These are phyloP conservation scores for Dothistroma septosporum DNA, from an alignment of 2,329 filamentous ascomycete species.

Conservation along the genomic window DNA sequence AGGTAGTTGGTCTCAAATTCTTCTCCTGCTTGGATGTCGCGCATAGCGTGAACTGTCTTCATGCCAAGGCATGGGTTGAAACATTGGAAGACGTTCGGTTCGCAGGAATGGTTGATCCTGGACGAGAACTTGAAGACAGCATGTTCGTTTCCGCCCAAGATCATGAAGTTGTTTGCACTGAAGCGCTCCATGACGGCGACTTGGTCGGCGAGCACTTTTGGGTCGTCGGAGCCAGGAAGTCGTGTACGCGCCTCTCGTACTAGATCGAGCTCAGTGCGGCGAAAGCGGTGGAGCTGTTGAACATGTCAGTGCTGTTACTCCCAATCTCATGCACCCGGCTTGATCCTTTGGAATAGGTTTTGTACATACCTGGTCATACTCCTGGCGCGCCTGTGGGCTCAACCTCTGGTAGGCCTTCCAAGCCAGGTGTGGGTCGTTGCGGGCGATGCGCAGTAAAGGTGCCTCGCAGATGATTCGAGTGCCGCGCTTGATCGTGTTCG, in stretches of 20 bases:
- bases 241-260: slow-evolving; percentile 17
- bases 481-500: slow-evolving; percentile 20
- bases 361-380: slow-evolving; percentile 16
- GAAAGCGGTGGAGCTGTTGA: slow-evolving; percentile 15
- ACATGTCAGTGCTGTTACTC: neutral
- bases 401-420: slow-evolving; percentile 23
- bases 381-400: slow-evolving; percentile 10
- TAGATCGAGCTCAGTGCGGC: slow-evolving; percentile 16
- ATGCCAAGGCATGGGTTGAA: slow-evolving; percentile 17
- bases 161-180: slow-evolving; percentile 25
- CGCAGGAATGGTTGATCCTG: slow-evolving; percentile 29
- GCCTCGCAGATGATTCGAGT: slow-evolving; percentile 27
- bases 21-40: slow-evolving; percentile 30
- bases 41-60: slow-evolving; percentile 27
- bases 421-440: slow-evolving; percentile 14
- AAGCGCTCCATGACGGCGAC: slow-evolving; percentile 27
- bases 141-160: slow-evolving; percentile 9
- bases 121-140: slow-evolving; percentile 15
- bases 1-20: slow-evolving; percentile 28
- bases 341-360: neutral
- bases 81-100: slow-evolving; percentile 24
- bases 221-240: slow-evolving; percentile 7
- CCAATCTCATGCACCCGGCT: neutral
- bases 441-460: slow-evolving; percentile 19
- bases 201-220: slow-evolving; percentile 13